Percentiles rank a stretch among this genome's conserved stretches.
Conservation (phyloP, 257 asterid genomes). For the Przewalskia tangutica region DNA sequence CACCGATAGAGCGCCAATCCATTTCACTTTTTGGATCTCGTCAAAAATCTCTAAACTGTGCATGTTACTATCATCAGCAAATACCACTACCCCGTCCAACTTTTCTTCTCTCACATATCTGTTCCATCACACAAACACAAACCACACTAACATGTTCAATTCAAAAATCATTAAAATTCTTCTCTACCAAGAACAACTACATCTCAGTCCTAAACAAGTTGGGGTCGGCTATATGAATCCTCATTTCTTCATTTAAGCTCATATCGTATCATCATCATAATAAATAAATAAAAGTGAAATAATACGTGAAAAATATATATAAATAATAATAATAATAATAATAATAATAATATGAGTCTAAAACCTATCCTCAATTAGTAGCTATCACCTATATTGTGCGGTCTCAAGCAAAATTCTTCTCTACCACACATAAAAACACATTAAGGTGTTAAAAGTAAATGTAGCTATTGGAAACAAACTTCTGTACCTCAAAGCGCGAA, state of each 20-base stretch:
- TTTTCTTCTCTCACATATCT: constrained; percentile 64
- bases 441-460: not conserved
- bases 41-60: constrained; percentile 84
- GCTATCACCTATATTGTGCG: no score
- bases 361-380: no score
- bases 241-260: no score
- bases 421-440: not conserved
- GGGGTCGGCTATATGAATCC: no score
- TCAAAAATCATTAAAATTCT: not conserved
- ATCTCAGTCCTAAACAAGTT: no score
- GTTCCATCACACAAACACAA: constrained; percentile 16
- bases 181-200: no score
- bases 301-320: no score
- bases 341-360: no score
- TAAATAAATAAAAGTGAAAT: no score
- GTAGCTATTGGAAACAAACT: not conserved
- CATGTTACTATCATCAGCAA: constrained; percentile 98
- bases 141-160: not conserved
- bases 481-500: constrained; percentile 69
- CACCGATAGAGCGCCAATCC: constrained; percentile 81
- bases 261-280: no score
- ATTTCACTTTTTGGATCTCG: constrained; percentile 84
- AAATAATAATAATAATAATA: no score
- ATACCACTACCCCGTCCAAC: constrained; percentile 80
- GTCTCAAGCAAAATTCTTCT: not conserved